Evolutionary conservation across 2,329 filamentous ascomycete species (phyloP), one percentile per base, ranked within the genome.

Genomic region (Pseudocercospora pini-densiflorae): DNA sequence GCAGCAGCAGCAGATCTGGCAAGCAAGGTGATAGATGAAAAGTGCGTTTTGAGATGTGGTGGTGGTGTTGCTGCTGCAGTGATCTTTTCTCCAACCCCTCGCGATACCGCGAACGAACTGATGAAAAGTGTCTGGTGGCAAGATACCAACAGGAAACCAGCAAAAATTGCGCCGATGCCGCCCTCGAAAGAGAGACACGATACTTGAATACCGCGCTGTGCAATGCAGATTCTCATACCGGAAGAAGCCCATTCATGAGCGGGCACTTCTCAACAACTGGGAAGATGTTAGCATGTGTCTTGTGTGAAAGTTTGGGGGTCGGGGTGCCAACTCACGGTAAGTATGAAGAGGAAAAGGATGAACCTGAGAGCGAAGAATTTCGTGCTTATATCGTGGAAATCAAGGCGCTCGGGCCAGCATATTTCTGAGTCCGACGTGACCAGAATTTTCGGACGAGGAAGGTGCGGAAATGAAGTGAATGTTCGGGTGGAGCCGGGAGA

Each of bases 151-250:
- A 29, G 59, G 59, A n/a, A 19, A 19, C 59, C 59, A 66, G 23
- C 64, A 66, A 66, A 66, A 66, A 66, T 66, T 62, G 27, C 55
- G 49, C 57, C 58, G 19, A 24, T 61, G 21, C 23, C n/a, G 45
- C n/a, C 63, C 45, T 58, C 63, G 58, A 61, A 55, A 51, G 45
- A 57, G 29, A 60, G 16, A 12, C 21, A 65, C 29, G 19, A 10
- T 2, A 31, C 2, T 23, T 29, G 29, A 19, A 21, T 29, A n/a
- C 63, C 58, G 29, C 63, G 57, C 12, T 61, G 58, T 65, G 63
- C 63, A 60, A 65, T 65, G 58, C 45, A 65, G 63, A 33, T n/a
- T 19, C 27, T 21, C 10, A 16, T 21, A 1, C 24, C 19, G 31
- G 40, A 23, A 3, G 31, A 23, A 33, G 31, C 24, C 27, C n/a